Percentiles rank a stretch among this genome's conserved stretches.
Evolutionary conservation across 192 early-diverging fungal genomes (phyloP).

Genomic region (Rhizoclosmatium globosum): DNA sequence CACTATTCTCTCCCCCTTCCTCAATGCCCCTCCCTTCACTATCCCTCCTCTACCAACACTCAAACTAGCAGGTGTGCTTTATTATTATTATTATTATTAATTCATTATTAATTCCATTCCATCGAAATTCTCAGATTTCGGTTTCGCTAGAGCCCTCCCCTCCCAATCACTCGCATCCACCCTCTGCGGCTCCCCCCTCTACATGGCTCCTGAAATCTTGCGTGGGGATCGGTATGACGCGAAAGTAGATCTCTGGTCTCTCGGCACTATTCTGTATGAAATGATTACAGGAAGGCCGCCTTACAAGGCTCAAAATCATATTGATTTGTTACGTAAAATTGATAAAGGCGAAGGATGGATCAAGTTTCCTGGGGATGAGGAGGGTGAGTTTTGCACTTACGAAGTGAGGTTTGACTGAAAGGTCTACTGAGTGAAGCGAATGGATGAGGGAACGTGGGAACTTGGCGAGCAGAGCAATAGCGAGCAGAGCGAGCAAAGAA

Average conservation of each 20-base stretch:
- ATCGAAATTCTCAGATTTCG: conserved; percentile 74
- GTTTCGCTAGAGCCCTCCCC: conserved; percentile 92
- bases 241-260: conserved; percentile 96
- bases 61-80: conserved; percentile 75
- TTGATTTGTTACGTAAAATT: conserved; percentile 91
- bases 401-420: too few relatives aligned
- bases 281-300: conserved; percentile 92
- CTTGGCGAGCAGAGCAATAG: background rate
- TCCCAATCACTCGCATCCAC: conserved; percentile 90
- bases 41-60: conserved; percentile 75
- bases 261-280: conserved; percentile 95
- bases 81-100: background rate
- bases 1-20: conserved; percentile 49
- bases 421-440: too few relatives aligned
- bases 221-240: conserved; percentile 93
- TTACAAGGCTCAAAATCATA: conserved; percentile 91
- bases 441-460: background rate
- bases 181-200: conserved; percentile 95
- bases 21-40: conserved; percentile 38
- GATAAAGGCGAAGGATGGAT: conserved; percentile 87
- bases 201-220: conserved; percentile 90
- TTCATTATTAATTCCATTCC: too few relatives aligned
- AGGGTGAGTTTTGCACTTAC: background rate
- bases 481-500: too few relatives aligned
- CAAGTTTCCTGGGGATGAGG: conserved; percentile 78